phyloP scores from a whole-genome alignment of 1,284 basidiomycete species.

The Microstroma glucosiphilum region DNA sequence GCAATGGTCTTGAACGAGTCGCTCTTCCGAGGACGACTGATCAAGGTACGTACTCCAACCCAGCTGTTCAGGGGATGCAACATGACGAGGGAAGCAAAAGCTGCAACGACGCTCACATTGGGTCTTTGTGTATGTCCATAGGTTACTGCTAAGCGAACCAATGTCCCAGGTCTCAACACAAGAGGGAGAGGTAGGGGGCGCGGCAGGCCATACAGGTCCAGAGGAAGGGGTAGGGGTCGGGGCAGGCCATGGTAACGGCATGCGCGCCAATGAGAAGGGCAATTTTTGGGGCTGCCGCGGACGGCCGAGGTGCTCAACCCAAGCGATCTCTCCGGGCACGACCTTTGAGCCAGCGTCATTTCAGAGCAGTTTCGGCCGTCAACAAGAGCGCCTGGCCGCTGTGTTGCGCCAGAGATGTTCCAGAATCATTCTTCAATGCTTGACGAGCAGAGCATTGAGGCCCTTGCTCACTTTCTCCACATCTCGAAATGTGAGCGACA shows the following conservation, averaged over 20 bases:
- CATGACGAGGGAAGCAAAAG: not conserved
- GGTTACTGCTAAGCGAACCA: slow-evolving; percentile 49
- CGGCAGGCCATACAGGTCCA: slow-evolving; percentile 19
- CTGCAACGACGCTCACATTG: not conserved
- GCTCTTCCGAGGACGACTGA: slow-evolving; percentile 81
- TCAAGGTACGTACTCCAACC: slow-evolving; percentile 65
- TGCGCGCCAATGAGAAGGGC: slow-evolving; percentile 4
- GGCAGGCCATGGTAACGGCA: not conserved
- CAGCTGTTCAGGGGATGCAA: not conserved
- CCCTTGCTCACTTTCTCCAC: slow-evolving; percentile 54
- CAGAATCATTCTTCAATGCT: not conserved
- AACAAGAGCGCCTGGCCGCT: too few relatives aligned
- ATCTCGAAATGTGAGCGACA: slow-evolving; percentile 81
- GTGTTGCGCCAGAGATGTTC: not conserved
- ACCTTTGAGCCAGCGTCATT: not conserved
- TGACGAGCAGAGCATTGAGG: slow-evolving; percentile 23
- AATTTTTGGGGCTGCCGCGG: not conserved
- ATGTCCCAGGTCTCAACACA: slow-evolving; percentile 40
- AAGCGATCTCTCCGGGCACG: too few relatives aligned
- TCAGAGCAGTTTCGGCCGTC: not conserved
- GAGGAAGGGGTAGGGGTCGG: slow-evolving; percentile 14
- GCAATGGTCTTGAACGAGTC: slow-evolving; percentile 93
- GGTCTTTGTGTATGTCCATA: not conserved
- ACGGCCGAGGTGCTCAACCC: too few relatives aligned
- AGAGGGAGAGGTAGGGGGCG: slow-evolving; percentile 42